Evolutionary conservation across 2,329 filamentous ascomycete genomes (phyloP), one percentile per base, ranked within the genome.

Genomic region (Nigrospora sphaerica): DNA sequence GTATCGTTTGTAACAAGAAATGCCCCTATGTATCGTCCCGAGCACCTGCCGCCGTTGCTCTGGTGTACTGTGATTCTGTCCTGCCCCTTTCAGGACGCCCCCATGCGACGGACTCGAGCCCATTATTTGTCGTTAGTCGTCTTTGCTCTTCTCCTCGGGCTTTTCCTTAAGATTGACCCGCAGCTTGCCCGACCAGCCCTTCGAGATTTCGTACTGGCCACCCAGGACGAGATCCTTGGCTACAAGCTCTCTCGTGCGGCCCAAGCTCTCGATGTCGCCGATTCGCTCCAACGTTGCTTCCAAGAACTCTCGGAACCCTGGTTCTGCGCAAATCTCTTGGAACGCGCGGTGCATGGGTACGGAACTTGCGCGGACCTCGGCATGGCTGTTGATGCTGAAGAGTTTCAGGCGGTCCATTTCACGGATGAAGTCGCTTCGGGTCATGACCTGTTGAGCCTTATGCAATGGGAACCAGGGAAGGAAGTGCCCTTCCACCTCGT

Each of bases 321-420:
- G 77, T 55, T 85, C 68, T 3, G 71, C 64, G 61, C 90, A 95
- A 12, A 98, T 91, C 58, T 91, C 81, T 47, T 82, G 78, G 67
- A 98, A 95, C 1, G 93, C 93, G 42, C 83, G 82, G 66, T 95
- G 89, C 93, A 98, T 98, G 2, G 93, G 93, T 23, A 98, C 92
- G 2, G 85, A 92, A 64, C 95, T 92, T 1, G 93, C 93, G 40
- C 93, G 83, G 9, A 98, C 93, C 63, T 86, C 85, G 14, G 91
- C 89, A 36, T 79, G 77, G 48, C 84, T 88, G 49, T 95, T 92
- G 58, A 98, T 97, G 52, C 88, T 93, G 68, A 97, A 96, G 49
- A 98, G 80, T 62, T 97, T 97, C 49, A 93, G 80, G 53, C 93
- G 88, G 68, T 98, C 93, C 61, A 97, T 91, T 49, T 83, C 77